These are phyloP conservation scores for Porodaedalea pini DNA, from an alignment of 1,284 basidiomycete species.

Conservation along the genomic window DNA sequence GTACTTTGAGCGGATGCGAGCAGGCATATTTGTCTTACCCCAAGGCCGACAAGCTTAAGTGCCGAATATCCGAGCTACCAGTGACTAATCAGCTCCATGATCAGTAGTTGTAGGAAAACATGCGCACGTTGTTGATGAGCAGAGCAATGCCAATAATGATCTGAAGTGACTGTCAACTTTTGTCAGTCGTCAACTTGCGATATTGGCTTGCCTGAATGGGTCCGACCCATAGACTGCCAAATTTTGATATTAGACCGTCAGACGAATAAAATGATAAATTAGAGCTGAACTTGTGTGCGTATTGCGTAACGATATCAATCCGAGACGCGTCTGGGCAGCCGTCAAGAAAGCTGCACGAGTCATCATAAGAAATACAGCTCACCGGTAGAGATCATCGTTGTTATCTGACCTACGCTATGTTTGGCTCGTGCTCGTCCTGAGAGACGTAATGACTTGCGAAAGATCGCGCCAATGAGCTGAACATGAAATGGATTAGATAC, in stretches of 20 bases:
- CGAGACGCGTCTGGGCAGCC: constrained; percentile 49
- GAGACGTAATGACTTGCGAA: constrained; percentile 67
- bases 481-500: background rate
- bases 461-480: constrained; percentile 64
- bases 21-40: too few relatives aligned
- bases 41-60: constrained; percentile 69
- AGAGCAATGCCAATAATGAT: constrained; percentile 62
- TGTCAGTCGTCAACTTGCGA: background rate
- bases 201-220: constrained; percentile 45
- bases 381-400: constrained; percentile 61
- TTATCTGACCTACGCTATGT: constrained; percentile 64
- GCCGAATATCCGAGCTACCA: constrained; percentile 66
- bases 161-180: constrained; percentile 31
- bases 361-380: background rate
- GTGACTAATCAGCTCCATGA: constrained; percentile 20
- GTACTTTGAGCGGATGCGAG: too few relatives aligned
- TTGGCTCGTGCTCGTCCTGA: constrained; percentile 60
- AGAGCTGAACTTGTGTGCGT: constrained; percentile 52
- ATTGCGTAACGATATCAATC: constrained; percentile 45
- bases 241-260: constrained; percentile 5
- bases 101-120: background rate
- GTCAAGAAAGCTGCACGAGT: too few relatives aligned
- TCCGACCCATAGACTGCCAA: constrained; percentile 48
- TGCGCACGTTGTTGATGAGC: constrained; percentile 53
- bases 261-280: too few relatives aligned